Conservation (phyloP, 495 filamentous ascomycete genomes). For the Rostrohypoxylon terebratum region DNA sequence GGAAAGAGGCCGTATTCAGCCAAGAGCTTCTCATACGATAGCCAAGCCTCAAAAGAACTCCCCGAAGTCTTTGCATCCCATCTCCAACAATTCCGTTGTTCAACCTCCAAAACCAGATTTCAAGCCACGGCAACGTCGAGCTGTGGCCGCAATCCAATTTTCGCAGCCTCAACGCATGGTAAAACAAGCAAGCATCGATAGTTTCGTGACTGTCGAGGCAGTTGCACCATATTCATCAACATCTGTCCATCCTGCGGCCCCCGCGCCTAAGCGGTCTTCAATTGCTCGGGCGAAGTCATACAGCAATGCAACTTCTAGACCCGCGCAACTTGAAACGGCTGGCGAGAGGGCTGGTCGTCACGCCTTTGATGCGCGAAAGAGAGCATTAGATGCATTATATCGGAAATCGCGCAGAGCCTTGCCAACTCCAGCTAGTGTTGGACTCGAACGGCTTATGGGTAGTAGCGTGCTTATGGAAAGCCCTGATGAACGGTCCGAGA, state of each 20-base stretch:
- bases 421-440: constrained; percentile 33
- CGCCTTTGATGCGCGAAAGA: constrained; percentile 58
- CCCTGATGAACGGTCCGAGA: constrained; percentile 26
- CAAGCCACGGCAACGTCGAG: constrained; percentile 23
- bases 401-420: constrained; percentile 53
- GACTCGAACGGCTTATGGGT: constrained; percentile 46
- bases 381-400: constrained; percentile 61
- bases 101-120: constrained; percentile 28
- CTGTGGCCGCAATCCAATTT: constrained; percentile 29
- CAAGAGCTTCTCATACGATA: constrained; percentile 45
- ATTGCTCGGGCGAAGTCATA: constrained; percentile 17
- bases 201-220: constrained; percentile 46
- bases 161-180: constrained; percentile 42
- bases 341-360: constrained; percentile 38
- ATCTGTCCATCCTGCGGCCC: constrained; percentile 16
- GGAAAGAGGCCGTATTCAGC: constrained; percentile 75
- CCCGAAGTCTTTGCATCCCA: constrained; percentile 46
- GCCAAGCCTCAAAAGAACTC: constrained; percentile 22
- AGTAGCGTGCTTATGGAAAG: constrained; percentile 33
- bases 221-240: constrained; percentile 12
- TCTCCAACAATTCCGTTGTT: constrained; percentile 48
- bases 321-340: constrained; percentile 64
- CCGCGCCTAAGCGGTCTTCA: constrained; percentile 24
- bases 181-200: constrained; percentile 52
- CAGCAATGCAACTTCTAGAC: constrained; percentile 43